Conservation (phyloP, 2,329 filamentous ascomycete species). For the Mycocentrospora acerina region DNA sequence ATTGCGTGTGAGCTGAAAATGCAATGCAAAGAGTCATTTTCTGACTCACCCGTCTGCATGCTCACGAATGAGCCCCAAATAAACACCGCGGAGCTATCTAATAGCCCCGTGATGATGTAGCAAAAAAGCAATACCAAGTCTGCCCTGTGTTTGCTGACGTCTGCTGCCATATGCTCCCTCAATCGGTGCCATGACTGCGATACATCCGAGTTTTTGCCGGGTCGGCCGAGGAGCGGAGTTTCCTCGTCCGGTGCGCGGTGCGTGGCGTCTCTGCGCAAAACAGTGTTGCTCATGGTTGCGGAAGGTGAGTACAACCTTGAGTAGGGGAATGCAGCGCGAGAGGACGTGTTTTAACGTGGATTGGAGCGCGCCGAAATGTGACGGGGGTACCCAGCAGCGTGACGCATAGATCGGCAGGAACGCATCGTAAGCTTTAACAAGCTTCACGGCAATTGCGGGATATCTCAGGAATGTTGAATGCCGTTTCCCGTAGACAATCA, state of each 20-base stretch:
- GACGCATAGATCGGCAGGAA: conserved; percentile 16
- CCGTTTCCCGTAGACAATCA: conserved; percentile 4
- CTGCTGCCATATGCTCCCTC: conserved; percentile 41
- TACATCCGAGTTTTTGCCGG: conserved; percentile 23
- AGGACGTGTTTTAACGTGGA: conserved; percentile 9
- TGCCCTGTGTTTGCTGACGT: conserved; percentile 63
- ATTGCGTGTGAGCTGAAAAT: conserved; percentile 16
- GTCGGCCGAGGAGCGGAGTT: conserved; percentile 35
- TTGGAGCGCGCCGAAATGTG: conserved; percentile 8
- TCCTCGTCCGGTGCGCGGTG: conserved; percentile 27
- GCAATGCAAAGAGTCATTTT: neutral
- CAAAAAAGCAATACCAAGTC: conserved; percentile 70
- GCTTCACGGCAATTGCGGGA: conserved; percentile 33
- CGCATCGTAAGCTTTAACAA: conserved; percentile 24
- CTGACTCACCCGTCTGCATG: conserved; percentile 71
- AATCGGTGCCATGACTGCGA: conserved; percentile 8
- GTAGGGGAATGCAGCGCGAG: conserved; percentile 3
- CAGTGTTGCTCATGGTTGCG: conserved; percentile 18
- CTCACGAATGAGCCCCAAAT: conserved; percentile 80
- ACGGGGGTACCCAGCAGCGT: conserved; percentile 1
- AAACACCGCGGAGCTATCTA: conserved; percentile 74
- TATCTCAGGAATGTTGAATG: conserved; percentile 6
- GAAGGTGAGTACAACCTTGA: conserved; percentile 8
- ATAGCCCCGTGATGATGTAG: conserved; percentile 75
- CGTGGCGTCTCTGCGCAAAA: conserved; percentile 11